These are phyloP conservation scores for Ophiocordyceps camponoti-rufipedis DNA, from an alignment of 2,329 filamentous ascomycete species.

Conservation along the genomic window DNA sequence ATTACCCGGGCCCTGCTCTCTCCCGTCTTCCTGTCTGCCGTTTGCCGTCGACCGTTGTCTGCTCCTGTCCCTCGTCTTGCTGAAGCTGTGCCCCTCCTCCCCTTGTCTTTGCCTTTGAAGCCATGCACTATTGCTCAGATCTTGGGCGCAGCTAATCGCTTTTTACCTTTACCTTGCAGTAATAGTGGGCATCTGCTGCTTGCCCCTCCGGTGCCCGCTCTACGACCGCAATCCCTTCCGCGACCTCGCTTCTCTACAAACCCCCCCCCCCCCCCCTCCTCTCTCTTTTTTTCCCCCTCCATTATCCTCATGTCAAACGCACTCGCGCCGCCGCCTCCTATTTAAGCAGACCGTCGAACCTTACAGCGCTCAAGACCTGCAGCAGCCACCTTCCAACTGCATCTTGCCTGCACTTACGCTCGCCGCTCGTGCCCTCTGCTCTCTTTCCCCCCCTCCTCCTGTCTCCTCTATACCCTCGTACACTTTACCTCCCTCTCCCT, in stretches of 20 bases:
- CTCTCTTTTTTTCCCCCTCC: not conserved
- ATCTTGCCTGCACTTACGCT: not conserved
- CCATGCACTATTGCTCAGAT: not conserved
- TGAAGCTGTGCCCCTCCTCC: too few relatives aligned
- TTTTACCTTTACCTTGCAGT: not conserved
- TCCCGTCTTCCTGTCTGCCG: too few relatives aligned
- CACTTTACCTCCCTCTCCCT: conserved; percentile 2
- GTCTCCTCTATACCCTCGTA: too few relatives aligned
- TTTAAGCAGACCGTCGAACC: not conserved
- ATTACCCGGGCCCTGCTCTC: too few relatives aligned
- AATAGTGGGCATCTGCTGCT: not conserved
- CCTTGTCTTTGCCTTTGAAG: too few relatives aligned
- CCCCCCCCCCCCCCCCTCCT: not conserved
- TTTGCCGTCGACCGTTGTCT: too few relatives aligned
- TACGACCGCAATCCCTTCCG: not conserved
- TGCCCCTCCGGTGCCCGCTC: not conserved
- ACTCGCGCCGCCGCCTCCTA: not conserved
- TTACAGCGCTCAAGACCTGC: conserved; percentile 1
- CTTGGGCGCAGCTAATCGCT: not conserved
- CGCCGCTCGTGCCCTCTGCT: not conserved
- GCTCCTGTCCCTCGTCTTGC: too few relatives aligned
- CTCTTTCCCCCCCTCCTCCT: conserved; percentile 10
- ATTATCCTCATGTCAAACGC: not conserved
- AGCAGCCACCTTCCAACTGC: not conserved
- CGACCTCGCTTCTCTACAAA: not conserved